Base-by-base conservation (phyloP, 106 monocot species). In the Acanthochlamys bracteata region DNA sequence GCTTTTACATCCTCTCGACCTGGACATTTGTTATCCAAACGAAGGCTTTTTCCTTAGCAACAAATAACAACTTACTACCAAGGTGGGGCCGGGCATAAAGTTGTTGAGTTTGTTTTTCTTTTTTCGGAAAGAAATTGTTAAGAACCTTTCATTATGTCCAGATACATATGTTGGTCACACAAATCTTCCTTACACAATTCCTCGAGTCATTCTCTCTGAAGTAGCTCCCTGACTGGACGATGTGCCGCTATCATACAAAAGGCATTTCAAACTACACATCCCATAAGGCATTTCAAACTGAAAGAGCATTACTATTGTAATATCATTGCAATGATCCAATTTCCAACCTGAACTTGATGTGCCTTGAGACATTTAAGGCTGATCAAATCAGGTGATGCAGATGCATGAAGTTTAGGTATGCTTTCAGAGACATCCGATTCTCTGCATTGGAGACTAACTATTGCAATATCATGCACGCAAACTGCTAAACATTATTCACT, bases 321-420 rank as follows among this genome's bases (percentile, higher is more conserved):
- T 10, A 14, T 4, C 49, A 49, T 1, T 49, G 49, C 12, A 3
- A 49, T 4, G 49, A 49, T n/a, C n/a, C n/a, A n/a, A n/a, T 14
- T 49, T 14, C 49, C 10, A 12, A 86, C 85, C 81, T 82, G 71
- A 45, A 71, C 43, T 78, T 52, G 69, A 20, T 27, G 62, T 19
- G 40, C 47, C 43, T 23, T 82, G 82, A 57, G 73, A 70, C 23
- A 57, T n/a, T n/a, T 65, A 42, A 79, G 66, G 42, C 71, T 66
- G 59, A 73, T 71, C 39, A 86, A 70, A 71, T 86, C 76, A 65
- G 82, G 59, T 26, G 82, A 72, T 25, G 69, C 66, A 23, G 86
- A 82, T 24, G 82, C 79, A 79, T 79, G 75, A 66, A 76, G 76
- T 55, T 59, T 63, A 54, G 79, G 53, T 45, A 60, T 56, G n/a